Evolutionary conservation across 2,329 filamentous ascomycete genomes (phyloP).

Genomic region (Diaporthe ampelina): DNA sequence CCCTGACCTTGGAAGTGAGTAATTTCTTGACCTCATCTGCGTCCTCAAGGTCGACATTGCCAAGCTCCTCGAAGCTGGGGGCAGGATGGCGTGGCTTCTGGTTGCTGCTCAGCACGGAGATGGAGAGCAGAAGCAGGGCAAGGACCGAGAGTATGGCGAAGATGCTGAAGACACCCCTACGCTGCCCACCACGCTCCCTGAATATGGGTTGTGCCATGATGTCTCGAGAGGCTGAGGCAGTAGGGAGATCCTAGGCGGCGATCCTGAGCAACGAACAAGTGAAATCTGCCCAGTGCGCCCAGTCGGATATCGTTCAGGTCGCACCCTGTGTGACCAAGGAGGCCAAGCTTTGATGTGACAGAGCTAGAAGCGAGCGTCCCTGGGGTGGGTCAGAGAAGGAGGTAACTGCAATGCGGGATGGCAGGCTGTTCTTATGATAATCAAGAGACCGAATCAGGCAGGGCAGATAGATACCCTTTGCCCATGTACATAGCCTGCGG

Average conservation of each 20-base stretch:
- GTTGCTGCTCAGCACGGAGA: conserved; percentile 37
- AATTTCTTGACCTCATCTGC: conserved; percentile 37
- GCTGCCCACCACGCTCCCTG: conserved; percentile 30
- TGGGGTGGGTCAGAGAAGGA: background rate
- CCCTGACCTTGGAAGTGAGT: conserved; percentile 38
- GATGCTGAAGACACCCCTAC: conserved; percentile 30
- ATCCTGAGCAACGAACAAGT: background rate
- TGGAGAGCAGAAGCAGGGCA: conserved; percentile 34
- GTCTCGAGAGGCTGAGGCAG: background rate
- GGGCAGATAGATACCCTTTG: background rate
- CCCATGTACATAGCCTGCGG: background rate
- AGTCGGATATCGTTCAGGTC: conserved; percentile 10
- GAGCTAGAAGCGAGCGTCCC: conserved; percentile 23
- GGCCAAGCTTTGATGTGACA: conserved; percentile 30
- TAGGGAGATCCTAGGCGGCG: background rate
- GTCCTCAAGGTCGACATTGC: conserved; percentile 37
- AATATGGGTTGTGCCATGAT: conserved; percentile 31
- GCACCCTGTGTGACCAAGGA: conserved; percentile 3
- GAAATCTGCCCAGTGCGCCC: background rate
- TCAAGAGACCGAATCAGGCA: background rate
- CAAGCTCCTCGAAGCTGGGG: conserved; percentile 29
- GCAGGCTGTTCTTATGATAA: conserved; percentile 13
- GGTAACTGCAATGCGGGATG: conserved; percentile 2
- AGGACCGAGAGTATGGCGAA: conserved; percentile 39
- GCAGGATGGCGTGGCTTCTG: conserved; percentile 19